phyloP scores from a whole-genome alignment of 225 moss, liverwort and hornwort genomes.

The Ulota crispa region DNA sequence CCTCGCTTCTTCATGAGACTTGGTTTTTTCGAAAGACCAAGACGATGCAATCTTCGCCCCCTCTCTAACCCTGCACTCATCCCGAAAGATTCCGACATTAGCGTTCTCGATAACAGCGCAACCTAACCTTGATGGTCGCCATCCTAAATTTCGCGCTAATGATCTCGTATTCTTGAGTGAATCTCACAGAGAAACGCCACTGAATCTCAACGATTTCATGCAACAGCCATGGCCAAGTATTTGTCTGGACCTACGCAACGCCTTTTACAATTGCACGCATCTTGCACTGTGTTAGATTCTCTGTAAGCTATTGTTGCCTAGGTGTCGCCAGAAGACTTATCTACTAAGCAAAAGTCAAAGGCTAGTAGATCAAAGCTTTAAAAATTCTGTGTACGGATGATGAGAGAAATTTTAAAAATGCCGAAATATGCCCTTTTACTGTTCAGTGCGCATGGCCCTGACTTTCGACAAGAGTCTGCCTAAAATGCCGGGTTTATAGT shows the following conservation, averaged over 20 bases:
- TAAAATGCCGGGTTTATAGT: background rate
- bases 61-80: slow-evolving; percentile 13
- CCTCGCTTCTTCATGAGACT: slow-evolving; percentile 37
- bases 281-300: background rate
- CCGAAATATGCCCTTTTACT: background rate
- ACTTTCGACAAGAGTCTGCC: background rate
- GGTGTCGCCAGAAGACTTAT: background rate
- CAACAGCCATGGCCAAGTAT: background rate
- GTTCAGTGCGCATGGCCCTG: background rate
- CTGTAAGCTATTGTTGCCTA: background rate
- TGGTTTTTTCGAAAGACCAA: too few relatives aligned
- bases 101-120: background rate
- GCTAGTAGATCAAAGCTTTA: background rate
- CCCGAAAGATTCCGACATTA: background rate
- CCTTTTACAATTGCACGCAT: background rate
- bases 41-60: background rate
- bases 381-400: background rate
- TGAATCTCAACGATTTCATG: background rate
- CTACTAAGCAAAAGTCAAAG: background rate
- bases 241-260: background rate
- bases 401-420: background rate
- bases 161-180: background rate
- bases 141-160: background rate
- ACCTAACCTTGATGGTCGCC: background rate
- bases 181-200: background rate